These are phyloP conservation scores for Vachellia collinsii DNA, from an alignment of 306 rosid genomes.

Conservation along the genomic window DNA sequence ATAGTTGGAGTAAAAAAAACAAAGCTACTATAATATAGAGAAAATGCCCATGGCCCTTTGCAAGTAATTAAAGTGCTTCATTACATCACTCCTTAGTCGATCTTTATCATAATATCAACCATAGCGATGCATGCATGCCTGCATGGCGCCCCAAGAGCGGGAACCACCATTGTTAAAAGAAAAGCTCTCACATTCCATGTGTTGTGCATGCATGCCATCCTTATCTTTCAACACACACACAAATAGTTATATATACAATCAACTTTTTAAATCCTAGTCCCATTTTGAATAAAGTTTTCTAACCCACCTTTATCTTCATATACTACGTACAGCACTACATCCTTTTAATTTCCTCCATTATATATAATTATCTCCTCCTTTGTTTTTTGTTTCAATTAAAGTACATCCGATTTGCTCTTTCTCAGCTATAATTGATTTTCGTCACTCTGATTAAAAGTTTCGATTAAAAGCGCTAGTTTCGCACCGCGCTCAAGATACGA, in stretches of 20 bases:
- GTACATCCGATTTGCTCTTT: not conserved
- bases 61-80: slow-evolving; percentile 43
- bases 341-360: slow-evolving; percentile 31
- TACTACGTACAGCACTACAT: slow-evolving; percentile 14
- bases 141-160: slow-evolving; percentile 27
- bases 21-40: not conserved
- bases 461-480: slow-evolving; percentile 11
- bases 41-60: not conserved
- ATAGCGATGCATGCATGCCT: slow-evolving; percentile 29
- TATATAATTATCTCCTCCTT: slow-evolving; percentile 1
- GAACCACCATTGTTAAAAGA: slow-evolving; percentile 12
- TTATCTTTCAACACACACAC: slow-evolving; percentile 35
- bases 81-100: slow-evolving; percentile 52
- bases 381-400: slow-evolving; percentile 32
- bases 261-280: slow-evolving; percentile 37
- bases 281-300: slow-evolving; percentile 50
- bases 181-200: not conserved
- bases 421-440: not conserved
- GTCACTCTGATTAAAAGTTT: not conserved
- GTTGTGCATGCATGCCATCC: slow-evolving; percentile 51
- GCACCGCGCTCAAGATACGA: not conserved
- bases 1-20: slow-evolving; percentile 45
- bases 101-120: not conserved
- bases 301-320: slow-evolving; percentile 47
- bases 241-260: not conserved